Evolutionary conservation across 371 early-diverging fungal genomes (phyloP), one percentile per base, ranked within the genome.

Genomic region (Mortierella sp.): DNA sequence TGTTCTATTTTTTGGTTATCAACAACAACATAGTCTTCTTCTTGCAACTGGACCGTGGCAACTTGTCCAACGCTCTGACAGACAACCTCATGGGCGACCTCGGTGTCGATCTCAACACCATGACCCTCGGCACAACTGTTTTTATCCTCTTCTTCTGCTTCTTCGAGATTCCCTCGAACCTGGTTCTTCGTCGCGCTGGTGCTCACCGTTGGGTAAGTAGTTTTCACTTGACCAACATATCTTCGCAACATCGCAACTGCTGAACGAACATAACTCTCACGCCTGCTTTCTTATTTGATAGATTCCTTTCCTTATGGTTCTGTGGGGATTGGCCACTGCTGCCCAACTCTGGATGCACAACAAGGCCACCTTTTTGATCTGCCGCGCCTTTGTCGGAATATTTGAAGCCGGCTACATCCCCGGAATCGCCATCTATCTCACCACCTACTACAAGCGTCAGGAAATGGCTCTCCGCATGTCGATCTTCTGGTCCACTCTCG

Each of bases 271-370:
- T 51, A 4, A 51, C 21, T 18, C 51, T 51, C 51, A 51, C 49
- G 18, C 21, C 16, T 51, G 14, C 21, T 4, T 18, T 51, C 18
- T 51, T 51, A 18, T 6, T 21, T 16, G 21, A 21, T 18, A 51
- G 51, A 91, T 93, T 60, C 93, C 93, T 0, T 80, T 91, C 54
- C 80, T 94, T 18, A 93, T 94, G 93, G 77, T 71, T 49, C 58
- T 90, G n/a, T 94, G 94, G 94, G 94, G 93, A 38, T 78, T 91
- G 10, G 88, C 90, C 2, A 92, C 92, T 4, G 91, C 91, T 80
- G 74, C 87, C 16, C 91, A 89, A 41, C 74, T 83, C 65, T 87
- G 83, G 24, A 79, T 91, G 72, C 74, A 83, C 41, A 83, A 86
- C 58, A 76, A 71, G 27, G 76, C 35, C 60, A 78, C 84, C 14